Evolutionary conservation across 441 rosid genomes (phyloP).

Genomic region (Sinapis alba): DNA sequence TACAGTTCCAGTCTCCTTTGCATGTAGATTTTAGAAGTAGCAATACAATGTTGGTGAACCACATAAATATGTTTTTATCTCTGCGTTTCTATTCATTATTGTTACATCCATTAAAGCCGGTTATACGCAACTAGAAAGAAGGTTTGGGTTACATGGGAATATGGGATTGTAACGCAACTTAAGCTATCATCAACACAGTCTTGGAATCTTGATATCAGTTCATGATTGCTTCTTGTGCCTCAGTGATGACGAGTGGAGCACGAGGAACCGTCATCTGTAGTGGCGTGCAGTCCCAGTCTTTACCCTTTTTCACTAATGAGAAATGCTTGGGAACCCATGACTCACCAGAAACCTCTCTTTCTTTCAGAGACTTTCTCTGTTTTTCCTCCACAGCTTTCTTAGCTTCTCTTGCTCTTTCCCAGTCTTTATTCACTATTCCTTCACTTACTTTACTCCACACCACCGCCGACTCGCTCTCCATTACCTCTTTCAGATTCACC

Average conservation of each 20-base stretch:
- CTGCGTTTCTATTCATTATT: neutral
- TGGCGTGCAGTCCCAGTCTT: conserved; percentile 69
- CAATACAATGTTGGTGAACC: neutral
- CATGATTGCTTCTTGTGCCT: neutral
- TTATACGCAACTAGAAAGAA: neutral
- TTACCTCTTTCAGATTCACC: conserved; percentile 45
- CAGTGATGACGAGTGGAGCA: conserved; percentile 56
- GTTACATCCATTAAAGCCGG: neutral
- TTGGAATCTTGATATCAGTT: conserved; percentile 2
- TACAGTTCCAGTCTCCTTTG: neutral
- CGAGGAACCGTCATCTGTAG: conserved; percentile 51
- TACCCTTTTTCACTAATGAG: conserved; percentile 33
- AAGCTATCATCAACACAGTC: neutral
- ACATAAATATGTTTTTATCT: neutral
- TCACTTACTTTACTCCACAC: conserved; percentile 73
- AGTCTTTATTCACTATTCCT: conserved; percentile 58
- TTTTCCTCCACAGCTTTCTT: conserved; percentile 65
- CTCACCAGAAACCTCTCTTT: conserved; percentile 49
- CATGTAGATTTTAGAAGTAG: neutral
- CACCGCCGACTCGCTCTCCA: conserved; percentile 54
- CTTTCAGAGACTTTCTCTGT: conserved; percentile 55
- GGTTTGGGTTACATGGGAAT: neutral
- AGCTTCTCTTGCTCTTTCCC: conserved; percentile 77
- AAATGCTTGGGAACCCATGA: conserved; percentile 75
- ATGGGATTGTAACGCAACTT: neutral